phyloP scores from a whole-genome alignment of 371 early-diverging fungal species.

The Rhizopus sp. region DNA sequence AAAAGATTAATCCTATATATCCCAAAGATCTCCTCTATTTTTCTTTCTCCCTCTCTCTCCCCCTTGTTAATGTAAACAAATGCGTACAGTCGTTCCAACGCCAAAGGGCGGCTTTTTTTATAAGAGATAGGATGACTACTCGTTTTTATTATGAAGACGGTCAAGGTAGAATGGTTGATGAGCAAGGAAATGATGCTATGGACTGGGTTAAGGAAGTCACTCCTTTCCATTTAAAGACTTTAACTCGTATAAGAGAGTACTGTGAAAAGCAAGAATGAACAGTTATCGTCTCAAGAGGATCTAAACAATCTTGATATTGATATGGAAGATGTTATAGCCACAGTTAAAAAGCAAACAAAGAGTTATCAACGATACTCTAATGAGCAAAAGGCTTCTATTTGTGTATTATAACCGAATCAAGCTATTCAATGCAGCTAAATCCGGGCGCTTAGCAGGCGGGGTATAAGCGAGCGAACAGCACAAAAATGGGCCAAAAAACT shows the following conservation, averaged over 20 bases:
- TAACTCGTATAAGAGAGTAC: constrained; percentile 17
- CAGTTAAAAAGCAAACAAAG: too few relatives aligned
- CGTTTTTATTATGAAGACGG: constrained; percentile 23
- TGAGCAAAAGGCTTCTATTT: constrained; percentile 17
- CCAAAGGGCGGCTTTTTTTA: too few relatives aligned
- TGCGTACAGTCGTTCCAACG: too few relatives aligned
- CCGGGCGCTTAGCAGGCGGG: constrained; percentile 10
- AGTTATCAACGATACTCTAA: constrained; percentile 11
- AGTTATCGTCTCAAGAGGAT: constrained; percentile 7
- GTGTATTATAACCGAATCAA: constrained; percentile 18
- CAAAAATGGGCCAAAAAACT: constrained; percentile 20
- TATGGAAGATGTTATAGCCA: constrained; percentile 15
- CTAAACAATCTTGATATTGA: constrained; percentile 12
- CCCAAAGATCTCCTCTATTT: too few relatives aligned
- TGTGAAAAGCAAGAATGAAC: constrained; percentile 14
- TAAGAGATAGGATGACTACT: constrained; percentile 13
- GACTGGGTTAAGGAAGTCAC: too few relatives aligned
- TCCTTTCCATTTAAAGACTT: constrained; percentile 13
- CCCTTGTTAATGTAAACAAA: neutral
- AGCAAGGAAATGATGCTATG: too few relatives aligned
- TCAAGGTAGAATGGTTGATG: constrained; percentile 15
- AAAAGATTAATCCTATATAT: too few relatives aligned
- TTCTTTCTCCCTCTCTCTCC: neutral
- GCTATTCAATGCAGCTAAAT: constrained; percentile 14
- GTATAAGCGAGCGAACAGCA: constrained; percentile 16